A percentile compares a stretch with the other conserved stretches of the same genome.
Evolutionary conservation across 1,139 yeast species (phyloP).

Genomic region (Suhomyces wounanorum): DNA sequence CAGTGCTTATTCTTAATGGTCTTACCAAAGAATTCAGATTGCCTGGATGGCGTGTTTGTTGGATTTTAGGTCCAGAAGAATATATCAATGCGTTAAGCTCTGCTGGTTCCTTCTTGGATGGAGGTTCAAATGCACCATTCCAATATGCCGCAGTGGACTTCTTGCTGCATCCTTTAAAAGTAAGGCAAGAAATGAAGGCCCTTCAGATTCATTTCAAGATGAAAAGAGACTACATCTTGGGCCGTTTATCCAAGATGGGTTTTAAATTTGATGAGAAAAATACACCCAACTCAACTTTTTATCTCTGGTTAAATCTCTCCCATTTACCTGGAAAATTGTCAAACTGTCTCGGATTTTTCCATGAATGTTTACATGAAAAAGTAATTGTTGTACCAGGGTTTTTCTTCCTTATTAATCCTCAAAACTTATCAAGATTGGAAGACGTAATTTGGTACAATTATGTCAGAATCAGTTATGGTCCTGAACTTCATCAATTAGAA

Average conservation of each 20-base stretch:
- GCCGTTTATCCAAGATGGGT: conserved; percentile 57
- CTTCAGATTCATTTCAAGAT: conserved; percentile 60
- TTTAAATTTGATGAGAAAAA: conserved; percentile 48
- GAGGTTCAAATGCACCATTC: conserved; percentile 67
- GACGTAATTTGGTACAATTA: conserved; percentile 68
- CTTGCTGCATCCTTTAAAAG: conserved; percentile 55
- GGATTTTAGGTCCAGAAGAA: conserved; percentile 69
- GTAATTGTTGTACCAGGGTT: conserved; percentile 70
- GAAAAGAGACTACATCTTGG: conserved; percentile 62
- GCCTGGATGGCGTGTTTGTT: conserved; percentile 72
- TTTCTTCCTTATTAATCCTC: conserved; percentile 66
- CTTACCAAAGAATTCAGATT: conserved; percentile 65
- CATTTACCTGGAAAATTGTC: conserved; percentile 62
- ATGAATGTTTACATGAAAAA: conserved; percentile 64
- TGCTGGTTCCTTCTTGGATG: conserved; percentile 66
- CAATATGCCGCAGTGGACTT: conserved; percentile 65
- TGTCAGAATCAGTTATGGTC: conserved; percentile 66
- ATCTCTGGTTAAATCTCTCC: conserved; percentile 62
- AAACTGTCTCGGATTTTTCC: conserved; percentile 67
- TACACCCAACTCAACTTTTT: conserved; percentile 64
- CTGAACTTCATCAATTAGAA: conserved; percentile 55
- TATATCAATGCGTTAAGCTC: conserved; percentile 60
- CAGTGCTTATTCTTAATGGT: conserved; percentile 65
- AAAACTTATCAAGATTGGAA: conserved; percentile 59
- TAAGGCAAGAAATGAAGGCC: conserved; percentile 58